Evolutionary conservation across 2,329 filamentous ascomycete species (phyloP).

Genomic region (Fonsecaea multimorphosa): DNA sequence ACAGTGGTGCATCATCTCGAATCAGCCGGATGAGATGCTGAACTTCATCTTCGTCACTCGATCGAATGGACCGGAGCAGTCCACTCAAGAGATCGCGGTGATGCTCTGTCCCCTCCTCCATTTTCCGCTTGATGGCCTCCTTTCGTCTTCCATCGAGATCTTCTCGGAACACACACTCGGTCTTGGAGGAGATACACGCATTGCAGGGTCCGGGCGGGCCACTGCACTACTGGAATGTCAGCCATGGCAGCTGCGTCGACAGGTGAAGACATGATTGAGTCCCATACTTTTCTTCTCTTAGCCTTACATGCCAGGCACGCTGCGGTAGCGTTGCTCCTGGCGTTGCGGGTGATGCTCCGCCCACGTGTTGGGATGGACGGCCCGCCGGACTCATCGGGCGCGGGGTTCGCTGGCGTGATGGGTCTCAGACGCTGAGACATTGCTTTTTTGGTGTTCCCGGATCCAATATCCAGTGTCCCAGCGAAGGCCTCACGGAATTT

Average conservation of each 20-base stretch:
- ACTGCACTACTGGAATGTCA: slow-evolving; percentile 9
- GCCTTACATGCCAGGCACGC: slow-evolving; percentile 14
- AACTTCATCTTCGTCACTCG: slow-evolving; percentile 10
- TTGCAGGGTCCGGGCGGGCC: slow-evolving; percentile 13
- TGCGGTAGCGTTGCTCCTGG: slow-evolving; percentile 16
- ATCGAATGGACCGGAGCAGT: slow-evolving; percentile 14
- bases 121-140: slow-evolving; percentile 17
- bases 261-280: not conserved
- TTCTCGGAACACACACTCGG: slow-evolving; percentile 8
- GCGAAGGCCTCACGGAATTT: not conserved
- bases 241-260: not conserved
- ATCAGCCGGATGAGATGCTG: slow-evolving; percentile 13
- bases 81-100: slow-evolving; percentile 9
- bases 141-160: slow-evolving; percentile 12
- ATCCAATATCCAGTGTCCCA: not conserved
- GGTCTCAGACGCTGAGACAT: slow-evolving; percentile 16
- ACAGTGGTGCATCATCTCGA: slow-evolving; percentile 5
- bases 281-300: slow-evolving; percentile 10
- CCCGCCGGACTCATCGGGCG: slow-evolving; percentile 4
- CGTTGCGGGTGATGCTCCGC: slow-evolving; percentile 16
- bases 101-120: slow-evolving; percentile 11
- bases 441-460: slow-evolving; percentile 1
- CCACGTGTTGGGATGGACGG: slow-evolving; percentile 5
- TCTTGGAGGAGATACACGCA: slow-evolving; percentile 3
- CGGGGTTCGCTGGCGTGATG: not conserved